These are phyloP conservation scores for Ensete glaucum DNA, from an alignment of 176 grass and related monocot species.

Conservation along the genomic window DNA sequence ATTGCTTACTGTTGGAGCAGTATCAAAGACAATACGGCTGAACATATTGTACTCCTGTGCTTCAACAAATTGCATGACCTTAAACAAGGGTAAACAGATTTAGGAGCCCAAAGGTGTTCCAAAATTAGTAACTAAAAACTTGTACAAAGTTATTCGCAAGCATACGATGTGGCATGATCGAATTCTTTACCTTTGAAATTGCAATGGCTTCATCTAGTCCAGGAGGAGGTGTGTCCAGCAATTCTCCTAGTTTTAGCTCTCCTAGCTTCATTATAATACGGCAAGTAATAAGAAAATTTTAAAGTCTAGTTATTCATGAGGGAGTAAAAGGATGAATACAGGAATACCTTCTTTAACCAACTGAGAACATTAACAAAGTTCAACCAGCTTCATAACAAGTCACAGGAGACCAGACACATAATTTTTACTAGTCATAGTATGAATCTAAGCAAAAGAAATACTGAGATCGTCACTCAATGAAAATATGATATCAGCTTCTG, in stretches of 20 bases:
- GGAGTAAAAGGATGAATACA: not conserved
- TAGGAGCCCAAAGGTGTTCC: not conserved
- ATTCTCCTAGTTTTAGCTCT: conserved; percentile 83
- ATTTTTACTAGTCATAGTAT: not conserved
- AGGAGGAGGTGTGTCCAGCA: conserved; percentile 81
- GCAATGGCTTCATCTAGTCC: conserved; percentile 95
- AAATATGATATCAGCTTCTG: not conserved
- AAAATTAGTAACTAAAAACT: not conserved
- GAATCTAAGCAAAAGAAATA: not conserved
- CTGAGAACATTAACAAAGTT: not conserved
- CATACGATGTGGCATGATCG: not conserved
- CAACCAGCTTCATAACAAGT: no score
- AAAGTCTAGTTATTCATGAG: not conserved
- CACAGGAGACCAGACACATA: no score
- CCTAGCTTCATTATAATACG: conserved; percentile 59
- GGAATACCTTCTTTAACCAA: not conserved
- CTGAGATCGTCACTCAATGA: no score
- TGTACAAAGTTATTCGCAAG: not conserved
- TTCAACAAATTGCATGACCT: conserved; percentile 98
- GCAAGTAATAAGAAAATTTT: not conserved
- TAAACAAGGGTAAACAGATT: conserved; percentile 3
- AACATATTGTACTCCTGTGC: conserved; percentile 83
- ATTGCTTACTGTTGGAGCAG: conserved; percentile 68
- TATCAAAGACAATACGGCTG: conserved; percentile 94
- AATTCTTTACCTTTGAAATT: conserved; percentile 67